Evolutionary conservation across 805 yeast species (phyloP).

Genomic region (Debaryomyces hansenii): DNA sequence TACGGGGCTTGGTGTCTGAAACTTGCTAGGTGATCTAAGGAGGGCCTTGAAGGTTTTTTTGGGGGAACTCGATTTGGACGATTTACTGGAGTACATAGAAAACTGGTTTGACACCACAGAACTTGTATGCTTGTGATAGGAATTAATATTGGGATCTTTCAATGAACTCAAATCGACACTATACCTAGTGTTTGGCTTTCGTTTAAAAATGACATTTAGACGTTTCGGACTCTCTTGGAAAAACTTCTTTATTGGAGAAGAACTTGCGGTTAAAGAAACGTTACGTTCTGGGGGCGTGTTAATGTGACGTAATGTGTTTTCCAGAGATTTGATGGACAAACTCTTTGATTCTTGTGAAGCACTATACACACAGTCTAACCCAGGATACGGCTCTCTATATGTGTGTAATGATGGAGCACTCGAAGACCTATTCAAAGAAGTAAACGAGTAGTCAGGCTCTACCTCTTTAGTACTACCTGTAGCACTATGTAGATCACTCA

Average conservation of each 20-base stretch:
- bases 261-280: constrained; percentile 8
- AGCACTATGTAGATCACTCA: constrained; percentile 22
- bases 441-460: constrained; percentile 6
- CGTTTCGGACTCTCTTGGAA: constrained; percentile 30
- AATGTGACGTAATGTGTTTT: constrained; percentile 10
- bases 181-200: constrained; percentile 7
- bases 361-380: not conserved
- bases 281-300: constrained; percentile 11
- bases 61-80: constrained; percentile 34
- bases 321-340: constrained; percentile 6
- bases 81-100: constrained; percentile 25
- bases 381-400: constrained; percentile 20
- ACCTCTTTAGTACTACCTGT: not conserved
- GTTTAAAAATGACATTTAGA: constrained; percentile 20
- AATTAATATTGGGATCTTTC: not conserved
- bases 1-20: not conserved
- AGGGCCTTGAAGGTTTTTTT: constrained; percentile 24
- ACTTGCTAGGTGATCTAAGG: not conserved
- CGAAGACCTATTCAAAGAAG: constrained; percentile 25
- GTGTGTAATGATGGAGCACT: constrained; percentile 46
- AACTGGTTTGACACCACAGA: constrained; percentile 26
- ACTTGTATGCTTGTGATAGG: constrained; percentile 24
- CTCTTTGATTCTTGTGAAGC: constrained; percentile 2
- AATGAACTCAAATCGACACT: constrained; percentile 3
- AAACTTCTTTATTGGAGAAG: constrained; percentile 36